phyloP scores from a whole-genome alignment of 1,284 basidiomycete species.

The Agroathelia rolfsii region DNA sequence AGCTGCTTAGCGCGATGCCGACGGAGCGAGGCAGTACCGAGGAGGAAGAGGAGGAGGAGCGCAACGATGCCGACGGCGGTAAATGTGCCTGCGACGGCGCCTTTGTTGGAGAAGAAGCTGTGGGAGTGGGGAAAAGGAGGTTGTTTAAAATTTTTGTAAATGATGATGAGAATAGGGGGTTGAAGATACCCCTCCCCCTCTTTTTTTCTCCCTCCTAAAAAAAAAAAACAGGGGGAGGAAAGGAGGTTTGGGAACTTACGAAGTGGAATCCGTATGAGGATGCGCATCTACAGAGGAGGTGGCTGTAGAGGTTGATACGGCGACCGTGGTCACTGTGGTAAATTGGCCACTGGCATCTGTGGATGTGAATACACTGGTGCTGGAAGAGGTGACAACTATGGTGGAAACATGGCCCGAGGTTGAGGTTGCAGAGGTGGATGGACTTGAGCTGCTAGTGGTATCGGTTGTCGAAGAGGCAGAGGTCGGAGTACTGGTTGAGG shows the following conservation, averaged over 20 bases:
- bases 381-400: slow-evolving; percentile 12
- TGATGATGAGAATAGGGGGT: slow-evolving; percentile 1
- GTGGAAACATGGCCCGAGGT: slow-evolving; percentile 4
- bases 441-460: neutral
- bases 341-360: slow-evolving; percentile 8
- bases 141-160: slow-evolving; percentile 1
- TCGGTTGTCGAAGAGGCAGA: slow-evolving; percentile 7
- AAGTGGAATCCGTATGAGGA: neutral
- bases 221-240: neutral
- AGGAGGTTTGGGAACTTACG: slow-evolving; percentile 7
- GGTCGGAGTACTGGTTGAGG: slow-evolving; percentile 6
- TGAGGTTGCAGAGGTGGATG: slow-evolving; percentile 4
- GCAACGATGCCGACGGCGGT: slow-evolving; percentile 54
- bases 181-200: neutral
- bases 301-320: neutral
- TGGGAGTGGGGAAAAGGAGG: slow-evolving; percentile 1
- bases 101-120: slow-evolving; percentile 65
- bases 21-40: slow-evolving; percentile 44
- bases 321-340: slow-evolving; percentile 1
- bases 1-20: slow-evolving; percentile 53
- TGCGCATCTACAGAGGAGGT: slow-evolving; percentile 5
- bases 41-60: slow-evolving; percentile 37
- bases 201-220: neutral
- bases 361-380: slow-evolving; percentile 2
- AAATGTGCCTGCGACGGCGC: slow-evolving; percentile 62